phyloP scores from a whole-genome alignment of 805 yeast genomes.

The Myxozyma lipomycoides region DNA sequence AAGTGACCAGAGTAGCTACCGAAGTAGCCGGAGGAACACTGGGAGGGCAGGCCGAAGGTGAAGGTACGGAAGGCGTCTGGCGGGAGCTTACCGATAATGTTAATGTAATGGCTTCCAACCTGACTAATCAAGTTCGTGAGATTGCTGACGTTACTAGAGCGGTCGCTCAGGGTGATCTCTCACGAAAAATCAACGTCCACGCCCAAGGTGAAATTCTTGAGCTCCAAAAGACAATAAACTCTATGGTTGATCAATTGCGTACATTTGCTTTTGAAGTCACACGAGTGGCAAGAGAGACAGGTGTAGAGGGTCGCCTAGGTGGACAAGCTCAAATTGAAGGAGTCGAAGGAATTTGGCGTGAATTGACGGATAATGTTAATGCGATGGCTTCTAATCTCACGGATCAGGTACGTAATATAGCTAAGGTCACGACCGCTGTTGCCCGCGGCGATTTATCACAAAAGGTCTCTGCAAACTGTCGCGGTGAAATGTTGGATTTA shows the following conservation, averaged over 20 bases:
- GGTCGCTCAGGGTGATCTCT: conserved; percentile 80
- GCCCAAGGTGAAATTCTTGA: conserved; percentile 89
- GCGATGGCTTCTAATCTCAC: conserved; percentile 88
- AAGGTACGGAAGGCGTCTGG: conserved; percentile 88
- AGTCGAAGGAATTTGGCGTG: conserved; percentile 85
- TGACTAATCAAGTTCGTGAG: conserved; percentile 84
- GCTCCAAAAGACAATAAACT: conserved; percentile 78
- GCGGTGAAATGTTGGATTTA: conserved; percentile 72
- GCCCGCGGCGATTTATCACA: conserved; percentile 79
- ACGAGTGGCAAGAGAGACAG: conserved; percentile 83
- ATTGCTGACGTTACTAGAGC: conserved; percentile 87
- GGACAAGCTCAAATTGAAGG: conserved; percentile 80
- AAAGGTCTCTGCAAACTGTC: conserved; percentile 81
- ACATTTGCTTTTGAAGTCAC: conserved; percentile 83
- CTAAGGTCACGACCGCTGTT: conserved; percentile 83
- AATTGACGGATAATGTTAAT: conserved; percentile 78
- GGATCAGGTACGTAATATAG: conserved; percentile 82
- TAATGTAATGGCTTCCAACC: conserved; percentile 83
- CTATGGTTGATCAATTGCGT: conserved; percentile 82
- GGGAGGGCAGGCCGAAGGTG: conserved; percentile 83
- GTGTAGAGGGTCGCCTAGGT: conserved; percentile 83
- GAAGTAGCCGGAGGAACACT: conserved; percentile 87
- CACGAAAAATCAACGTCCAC: conserved; percentile 79
- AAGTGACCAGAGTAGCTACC: conserved; percentile 80
- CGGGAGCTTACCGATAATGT: conserved; percentile 80